Evolutionary conservation across 2,329 filamentous ascomycete genomes (phyloP), one percentile per base, ranked within the genome.

Genomic region (Nannizzia gypsea): DNA sequence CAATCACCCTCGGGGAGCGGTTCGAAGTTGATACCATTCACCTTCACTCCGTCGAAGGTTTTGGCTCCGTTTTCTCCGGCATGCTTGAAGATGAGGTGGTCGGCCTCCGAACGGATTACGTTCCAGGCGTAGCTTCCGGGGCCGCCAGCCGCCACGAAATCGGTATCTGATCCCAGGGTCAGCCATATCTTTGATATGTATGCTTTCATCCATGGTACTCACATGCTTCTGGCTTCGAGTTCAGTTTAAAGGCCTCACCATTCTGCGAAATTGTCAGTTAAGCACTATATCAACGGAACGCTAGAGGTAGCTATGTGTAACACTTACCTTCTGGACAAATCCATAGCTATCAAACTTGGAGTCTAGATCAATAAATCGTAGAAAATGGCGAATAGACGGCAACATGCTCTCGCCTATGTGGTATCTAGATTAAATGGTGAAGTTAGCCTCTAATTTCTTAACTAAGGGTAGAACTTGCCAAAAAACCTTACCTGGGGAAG

Each of bases 321-420:
- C 6, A 56, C 54, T 50, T 20, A 68, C 75, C 71, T 79, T 79
- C 24, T 68, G 66, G 0, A 57, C 57, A 58, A 80, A 79, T 0
- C 77, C 77, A 58, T 78, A 64, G 0, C 58, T 46, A 31, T 74
- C 67, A 60, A 78, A 78, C 1, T 63, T 71, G 1, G 70, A 63
- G 20, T 79, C 70, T 0, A 74, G 62, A 52, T 77, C 77, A 36
- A 79, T 74, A 59, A 79, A 78, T 8, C 71, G 64, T 1, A 80
- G 64, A 36, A 77, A 75, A 56, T 76, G 67, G 1, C 77, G 73
- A 36, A 78, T 68, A 0, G 71, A 72, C 11, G 71, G 61, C 5
- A 74, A 62, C 66, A 72, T 69, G 58, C 70, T 73, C 59, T 74
- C 72, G 9, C 72, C 72, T 26, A 73, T 67, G 60, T 74, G 71